Evolutionary conservation across 805 yeast species (phyloP), one percentile per base, ranked within the genome.

Genomic region (Kazachstania psychrophila): DNA sequence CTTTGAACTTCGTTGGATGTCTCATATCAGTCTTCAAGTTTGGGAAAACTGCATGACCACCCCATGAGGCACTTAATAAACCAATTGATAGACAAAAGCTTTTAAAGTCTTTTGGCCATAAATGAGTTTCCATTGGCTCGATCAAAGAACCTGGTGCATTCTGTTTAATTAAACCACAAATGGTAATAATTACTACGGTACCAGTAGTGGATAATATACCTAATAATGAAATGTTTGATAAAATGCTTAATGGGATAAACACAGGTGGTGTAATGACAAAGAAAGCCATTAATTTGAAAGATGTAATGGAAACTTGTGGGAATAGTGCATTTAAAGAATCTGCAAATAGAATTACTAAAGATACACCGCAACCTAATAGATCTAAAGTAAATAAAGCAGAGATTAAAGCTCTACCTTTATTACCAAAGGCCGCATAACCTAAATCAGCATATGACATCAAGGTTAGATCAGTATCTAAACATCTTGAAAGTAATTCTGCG

Each of bases 371-470:
- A 3, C 89, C 95, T 39, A 82, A 47, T 30, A 87, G 66, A 50
- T 87, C 96, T 28, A 83, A 47, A 1, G 89, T 78, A 52, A 87
- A 86, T 11, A 86, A 52, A 11, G 77, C 46, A 2, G 94, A 82
- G 23, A 87, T 81, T 24, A 80, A 56, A 3, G 83, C 65, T 49
- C 94, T 72, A 2, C 92, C 94, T 23, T 65, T 66, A 2, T 80
- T 64, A 1, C 95, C 95, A 52, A 79, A 85, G 0, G 88, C 82
- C n/a, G 85, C 83, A 49, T 74, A 79, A 3, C 94, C 94, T 33
- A 87, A 66, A 61, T 87, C 96, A 0, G 95, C 94, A 56, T 86
- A 87, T 0, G 95, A 82, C 68, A 80, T 77, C 36, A 86, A 61
- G 0, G 92, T 78, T 12, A 73, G 78, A 60, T 86, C 92, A 1